Evolutionary conservation across 345 rosid species (phyloP), one percentile per base, ranked within the genome.

Genomic region (Iberis pinnata): DNA sequence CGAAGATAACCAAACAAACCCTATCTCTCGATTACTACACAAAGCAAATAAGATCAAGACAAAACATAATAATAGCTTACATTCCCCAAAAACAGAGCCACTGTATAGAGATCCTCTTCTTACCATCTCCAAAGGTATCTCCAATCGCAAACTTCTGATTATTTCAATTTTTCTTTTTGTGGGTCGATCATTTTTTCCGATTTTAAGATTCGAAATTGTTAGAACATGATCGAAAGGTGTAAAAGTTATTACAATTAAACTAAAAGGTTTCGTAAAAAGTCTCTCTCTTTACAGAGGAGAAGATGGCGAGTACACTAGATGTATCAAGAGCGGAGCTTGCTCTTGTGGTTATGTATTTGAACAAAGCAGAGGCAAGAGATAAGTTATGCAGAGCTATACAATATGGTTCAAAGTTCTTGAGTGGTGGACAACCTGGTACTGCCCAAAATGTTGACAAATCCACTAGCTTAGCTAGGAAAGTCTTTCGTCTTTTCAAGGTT

Each of bases 341-440:
- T 52, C 92, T 88, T 38, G 50, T 81, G 9, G 89, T 93, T 43
- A 60, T 93, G 22, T 93, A 83, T 69, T 78, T 93, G 80, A 88
- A 83, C 65, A 88, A 88, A 77, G 97, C 95, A 66, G 99, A 93
- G 63, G 95, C 99, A 53, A 80, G 99, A 73, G 99, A 93, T 74
- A 88, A 93, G 96, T 82, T 93, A 50, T 93, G 99, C 62, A 80
- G 99, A 76, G 97, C 97, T 44, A 93, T 93, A 68, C 99, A 93
- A 31, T 88, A 83, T 60, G 99, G 99, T 65, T 93, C 97, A 2
- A 88, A 84, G 60, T 93, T 88, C 68, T 19, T 93, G 68, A 93
- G 99, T 35, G 41, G 77, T 49, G 99, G 99, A 16, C 61, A 86
- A 55, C 83, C 97, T 66, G 95, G 99, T 64, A 82, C 95, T 0